A percentile compares a stretch with the other conserved stretches of the same genome.
Conservation (phyloP, 2,329 filamentous ascomycete species). For the Diplodia scrobiculata region DNA sequence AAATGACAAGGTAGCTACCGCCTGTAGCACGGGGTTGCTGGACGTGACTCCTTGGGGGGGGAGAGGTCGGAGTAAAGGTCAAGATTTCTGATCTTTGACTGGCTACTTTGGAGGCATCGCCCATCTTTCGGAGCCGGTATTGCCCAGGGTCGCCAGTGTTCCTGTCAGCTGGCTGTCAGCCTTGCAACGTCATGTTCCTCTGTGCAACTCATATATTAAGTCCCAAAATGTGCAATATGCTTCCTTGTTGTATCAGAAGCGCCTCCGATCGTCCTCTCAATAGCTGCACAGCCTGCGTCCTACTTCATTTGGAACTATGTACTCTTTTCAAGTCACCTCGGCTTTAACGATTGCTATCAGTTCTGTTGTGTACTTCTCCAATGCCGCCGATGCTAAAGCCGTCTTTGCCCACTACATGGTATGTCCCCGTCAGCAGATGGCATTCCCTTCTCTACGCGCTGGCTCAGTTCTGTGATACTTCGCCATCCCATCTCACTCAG, state of each 20-base stretch:
- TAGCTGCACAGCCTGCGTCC: neutral
- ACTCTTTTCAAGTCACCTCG: neutral
- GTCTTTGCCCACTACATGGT: constrained; percentile 24
- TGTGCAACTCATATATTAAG: constrained; percentile 21
- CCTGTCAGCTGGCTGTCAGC: neutral
- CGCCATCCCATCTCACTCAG: neutral
- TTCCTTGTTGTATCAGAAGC: neutral
- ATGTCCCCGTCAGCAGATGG: neutral
- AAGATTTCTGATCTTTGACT: neutral
- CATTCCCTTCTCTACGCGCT: neutral
- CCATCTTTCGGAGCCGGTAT: neutral
- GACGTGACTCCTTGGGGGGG: neutral
- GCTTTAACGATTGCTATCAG: constrained; percentile 3
- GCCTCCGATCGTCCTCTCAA: neutral
- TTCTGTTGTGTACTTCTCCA: constrained; percentile 3
- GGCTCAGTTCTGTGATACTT: neutral
- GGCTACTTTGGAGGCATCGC: neutral
- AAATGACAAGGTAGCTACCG: constrained; percentile 7
- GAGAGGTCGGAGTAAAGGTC: neutral
- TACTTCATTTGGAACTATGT: constrained; percentile 5
- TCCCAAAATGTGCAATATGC: neutral
- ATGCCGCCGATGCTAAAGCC: neutral
- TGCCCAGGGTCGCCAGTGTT: neutral
- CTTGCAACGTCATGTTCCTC: neutral
- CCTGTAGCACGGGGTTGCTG: neutral